A percentile compares a stretch with the other conserved stretches of the same genome.
phyloP scores from a whole-genome alignment of 2,329 filamentous ascomycete species.

The Coniochaeta sp. region DNA sequence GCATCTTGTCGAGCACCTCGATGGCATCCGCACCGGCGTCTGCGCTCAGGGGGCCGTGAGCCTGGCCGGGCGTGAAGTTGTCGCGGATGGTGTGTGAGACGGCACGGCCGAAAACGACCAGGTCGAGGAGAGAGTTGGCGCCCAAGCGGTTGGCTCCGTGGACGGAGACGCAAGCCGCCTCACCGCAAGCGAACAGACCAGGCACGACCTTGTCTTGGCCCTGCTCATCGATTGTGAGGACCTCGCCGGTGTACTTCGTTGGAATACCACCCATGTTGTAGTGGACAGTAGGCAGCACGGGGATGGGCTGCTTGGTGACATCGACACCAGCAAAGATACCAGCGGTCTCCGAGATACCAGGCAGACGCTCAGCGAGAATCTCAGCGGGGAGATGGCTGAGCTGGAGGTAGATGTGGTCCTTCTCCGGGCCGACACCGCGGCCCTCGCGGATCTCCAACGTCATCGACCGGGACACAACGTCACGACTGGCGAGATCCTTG shows the following conservation, averaged over 20 bases:
- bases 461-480: slow-evolving; percentile 97
- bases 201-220: slow-evolving; percentile 92
- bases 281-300: slow-evolving; percentile 92
- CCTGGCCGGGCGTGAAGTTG: slow-evolving; percentile 77
- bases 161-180: slow-evolving; percentile 95
- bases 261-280: slow-evolving; percentile 99
- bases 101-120: slow-evolving; percentile 95
- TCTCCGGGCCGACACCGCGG: slow-evolving; percentile 91
- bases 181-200: slow-evolving; percentile 91
- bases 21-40: slow-evolving; percentile 89
- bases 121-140: slow-evolving; percentile 95
- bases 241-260: slow-evolving; percentile 94
- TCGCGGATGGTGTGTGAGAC: slow-evolving; percentile 96
- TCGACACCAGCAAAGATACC: slow-evolving; percentile 97
- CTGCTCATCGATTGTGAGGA: slow-evolving; percentile 75
- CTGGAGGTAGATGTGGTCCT: slow-evolving; percentile 98
- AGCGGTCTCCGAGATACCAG: slow-evolving; percentile 96
- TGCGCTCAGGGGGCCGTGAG: slow-evolving; percentile 70
- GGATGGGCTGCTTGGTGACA: slow-evolving; percentile 93
- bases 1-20: slow-evolving; percentile 74
- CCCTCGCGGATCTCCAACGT: slow-evolving; percentile 97
- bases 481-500: slow-evolving; percentile 93
- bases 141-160: slow-evolving; percentile 97
- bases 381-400: slow-evolving; percentile 90
- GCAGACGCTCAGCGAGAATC: slow-evolving; percentile 89